These are phyloP conservation scores for Xylariaceae sp. DNA, from an alignment of 2,329 filamentous ascomycete species.

Conservation along the genomic window DNA sequence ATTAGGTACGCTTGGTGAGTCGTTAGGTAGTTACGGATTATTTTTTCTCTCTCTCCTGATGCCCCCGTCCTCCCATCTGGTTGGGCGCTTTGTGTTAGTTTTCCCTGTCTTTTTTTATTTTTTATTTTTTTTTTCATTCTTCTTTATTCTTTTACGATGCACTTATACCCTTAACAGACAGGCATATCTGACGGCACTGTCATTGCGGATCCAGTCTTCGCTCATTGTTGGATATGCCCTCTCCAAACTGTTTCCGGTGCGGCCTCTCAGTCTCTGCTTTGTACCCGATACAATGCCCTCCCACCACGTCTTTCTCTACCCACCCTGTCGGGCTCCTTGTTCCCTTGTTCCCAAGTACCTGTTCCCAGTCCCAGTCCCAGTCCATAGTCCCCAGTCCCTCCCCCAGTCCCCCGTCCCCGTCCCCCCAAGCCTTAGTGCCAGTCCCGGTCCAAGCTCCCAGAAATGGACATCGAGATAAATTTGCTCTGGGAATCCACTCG, in stretches of 20 bases:
- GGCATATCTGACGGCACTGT: slow-evolving; percentile 14
- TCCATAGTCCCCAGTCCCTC: slow-evolving; percentile 3
- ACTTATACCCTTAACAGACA: not conserved
- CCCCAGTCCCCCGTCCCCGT: slow-evolving; percentile 8
- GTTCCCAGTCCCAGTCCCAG: not conserved
- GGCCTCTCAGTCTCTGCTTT: slow-evolving; percentile 8
- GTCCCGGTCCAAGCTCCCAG: slow-evolving; percentile 14
- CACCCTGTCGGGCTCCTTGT: slow-evolving; percentile 12
- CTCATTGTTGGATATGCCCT: slow-evolving; percentile 25
- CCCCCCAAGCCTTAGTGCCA: not conserved
- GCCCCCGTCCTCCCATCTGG: slow-evolving; percentile 6
- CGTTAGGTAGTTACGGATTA: not conserved
- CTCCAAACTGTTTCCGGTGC: slow-evolving; percentile 12
- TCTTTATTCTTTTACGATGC: not conserved
- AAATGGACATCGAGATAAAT: slow-evolving; percentile 20
- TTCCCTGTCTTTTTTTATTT: not conserved
- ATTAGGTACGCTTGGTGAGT: too few relatives aligned
- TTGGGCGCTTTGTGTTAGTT: slow-evolving; percentile 16
- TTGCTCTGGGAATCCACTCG: slow-evolving; percentile 13
- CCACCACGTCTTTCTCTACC: not conserved
- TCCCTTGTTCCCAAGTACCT: not conserved
- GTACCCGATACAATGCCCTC: not conserved
- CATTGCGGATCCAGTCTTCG: slow-evolving; percentile 24
- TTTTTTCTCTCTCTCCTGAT: not conserved
- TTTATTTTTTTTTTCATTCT: slow-evolving; percentile 7